phyloP scores from a whole-genome alignment of 352 stramenopile species.

The Plasmopara viticola region DNA sequence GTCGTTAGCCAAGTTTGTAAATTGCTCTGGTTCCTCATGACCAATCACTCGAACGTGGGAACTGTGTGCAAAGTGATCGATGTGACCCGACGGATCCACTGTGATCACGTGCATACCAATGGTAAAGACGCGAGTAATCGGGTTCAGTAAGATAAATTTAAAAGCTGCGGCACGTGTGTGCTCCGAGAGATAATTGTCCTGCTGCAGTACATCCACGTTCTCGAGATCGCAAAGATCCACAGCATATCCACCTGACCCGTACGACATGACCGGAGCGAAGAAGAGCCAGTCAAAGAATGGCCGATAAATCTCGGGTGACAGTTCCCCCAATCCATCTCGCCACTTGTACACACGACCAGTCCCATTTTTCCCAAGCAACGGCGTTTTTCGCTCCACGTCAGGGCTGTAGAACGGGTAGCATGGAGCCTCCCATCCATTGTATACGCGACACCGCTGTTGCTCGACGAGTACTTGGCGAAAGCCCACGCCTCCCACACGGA shows the following conservation, averaged over 20 bases:
- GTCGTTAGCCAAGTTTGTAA: conserved; percentile 15
- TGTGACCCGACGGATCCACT: conserved; percentile 70
- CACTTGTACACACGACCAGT: conserved; percentile 48
- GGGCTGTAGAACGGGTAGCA: conserved; percentile 73
- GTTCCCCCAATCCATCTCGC: conserved; percentile 50
- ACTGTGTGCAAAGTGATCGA: conserved; percentile 77
- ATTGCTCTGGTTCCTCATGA: conserved; percentile 50
- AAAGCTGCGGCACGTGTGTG: conserved; percentile 76
- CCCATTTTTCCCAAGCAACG: conserved; percentile 36
- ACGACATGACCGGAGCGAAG: conserved; percentile 38
- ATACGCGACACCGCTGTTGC: conserved; percentile 60
- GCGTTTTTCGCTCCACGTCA: conserved; percentile 41
- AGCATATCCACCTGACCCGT: conserved; percentile 61
- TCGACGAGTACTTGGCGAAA: conserved; percentile 81
- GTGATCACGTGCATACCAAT: conserved; percentile 81
- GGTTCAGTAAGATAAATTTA: conserved; percentile 85
- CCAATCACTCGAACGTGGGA: conserved; percentile 76
- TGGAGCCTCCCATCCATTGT: conserved; percentile 46
- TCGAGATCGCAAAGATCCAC: conserved; percentile 64
- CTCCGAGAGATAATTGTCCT: conserved; percentile 70
- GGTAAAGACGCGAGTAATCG: conserved; percentile 84
- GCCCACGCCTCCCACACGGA: conserved; percentile 65
- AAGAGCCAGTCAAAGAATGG: conserved; percentile 47
- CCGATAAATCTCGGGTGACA: conserved; percentile 53
- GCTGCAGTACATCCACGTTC: conserved; percentile 51